phyloP scores from a whole-genome alignment of 1,139 yeast species.

The Geotrichum armillariae region DNA sequence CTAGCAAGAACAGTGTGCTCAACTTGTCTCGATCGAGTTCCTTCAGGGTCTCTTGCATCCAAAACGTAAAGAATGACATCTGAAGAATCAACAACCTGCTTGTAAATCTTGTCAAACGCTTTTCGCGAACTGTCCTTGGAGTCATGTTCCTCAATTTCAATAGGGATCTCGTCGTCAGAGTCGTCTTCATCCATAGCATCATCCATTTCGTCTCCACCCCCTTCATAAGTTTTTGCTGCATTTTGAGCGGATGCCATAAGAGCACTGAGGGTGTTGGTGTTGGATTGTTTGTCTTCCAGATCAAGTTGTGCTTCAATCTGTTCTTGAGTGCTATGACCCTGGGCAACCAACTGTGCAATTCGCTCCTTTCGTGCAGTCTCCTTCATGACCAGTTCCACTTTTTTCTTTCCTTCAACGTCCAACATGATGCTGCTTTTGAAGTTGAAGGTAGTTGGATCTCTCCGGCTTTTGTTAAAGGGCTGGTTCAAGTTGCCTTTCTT shows the following conservation, averaged over 20 bases:
- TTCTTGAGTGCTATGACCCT: slow-evolving; percentile 46
- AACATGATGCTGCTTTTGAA: slow-evolving; percentile 80
- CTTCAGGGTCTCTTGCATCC: slow-evolving; percentile 97
- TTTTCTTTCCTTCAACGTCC: slow-evolving; percentile 75
- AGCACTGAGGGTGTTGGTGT: slow-evolving; percentile 69
- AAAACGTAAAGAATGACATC: slow-evolving; percentile 89
- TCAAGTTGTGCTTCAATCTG: slow-evolving; percentile 44
- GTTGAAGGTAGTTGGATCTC: slow-evolving; percentile 35
- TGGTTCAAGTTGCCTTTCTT: slow-evolving; percentile 12
- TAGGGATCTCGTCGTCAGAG: slow-evolving; percentile 23
- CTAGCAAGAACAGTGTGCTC: slow-evolving; percentile 85
- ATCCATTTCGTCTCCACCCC: slow-evolving; percentile 44
- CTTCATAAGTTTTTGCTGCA: slow-evolving; percentile 67
- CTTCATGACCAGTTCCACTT: slow-evolving; percentile 38
- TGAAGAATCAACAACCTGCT: slow-evolving; percentile 84
- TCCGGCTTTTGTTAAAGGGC: slow-evolving; percentile 11
- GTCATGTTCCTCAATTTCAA: slow-evolving; percentile 22
- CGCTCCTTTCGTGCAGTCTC: slow-evolving; percentile 22
- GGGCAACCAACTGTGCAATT: slow-evolving; percentile 27
- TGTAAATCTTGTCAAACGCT: slow-evolving; percentile 65
- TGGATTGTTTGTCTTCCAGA: slow-evolving; percentile 29
- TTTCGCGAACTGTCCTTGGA: slow-evolving; percentile 75
- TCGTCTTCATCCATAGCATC: slow-evolving; percentile 34
- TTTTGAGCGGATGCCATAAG: slow-evolving; percentile 84
- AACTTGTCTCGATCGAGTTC: slow-evolving; percentile 87